phyloP scores from a whole-genome alignment of 768 basidiomycete genomes.

The Asterophora lycoperdoides region DNA sequence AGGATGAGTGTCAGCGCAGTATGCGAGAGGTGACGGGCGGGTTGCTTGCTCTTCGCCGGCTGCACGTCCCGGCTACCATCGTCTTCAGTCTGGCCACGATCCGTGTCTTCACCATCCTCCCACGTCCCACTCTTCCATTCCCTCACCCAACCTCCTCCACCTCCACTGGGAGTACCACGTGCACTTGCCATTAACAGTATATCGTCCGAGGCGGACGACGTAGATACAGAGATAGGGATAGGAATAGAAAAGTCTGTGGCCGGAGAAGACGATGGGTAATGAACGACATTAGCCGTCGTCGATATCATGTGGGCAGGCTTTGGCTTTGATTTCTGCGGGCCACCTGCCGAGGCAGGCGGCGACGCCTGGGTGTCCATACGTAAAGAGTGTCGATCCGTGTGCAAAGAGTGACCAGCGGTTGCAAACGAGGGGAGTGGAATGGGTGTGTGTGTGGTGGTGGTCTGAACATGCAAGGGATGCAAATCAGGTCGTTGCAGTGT shows the following conservation, averaged over 20 bases:
- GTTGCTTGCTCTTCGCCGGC: constrained; percentile 17
- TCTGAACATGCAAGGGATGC: background rate
- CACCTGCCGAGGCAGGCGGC: background rate
- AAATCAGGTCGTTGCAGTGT: background rate
- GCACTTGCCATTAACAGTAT: background rate
- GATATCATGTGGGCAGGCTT: background rate
- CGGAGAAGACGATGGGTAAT: background rate
- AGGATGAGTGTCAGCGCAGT: constrained; percentile 72
- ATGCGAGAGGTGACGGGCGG: constrained; percentile 59
- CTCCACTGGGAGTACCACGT: background rate
- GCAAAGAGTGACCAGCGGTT: constrained; percentile 19
- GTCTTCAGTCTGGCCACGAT: background rate
- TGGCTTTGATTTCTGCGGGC: background rate
- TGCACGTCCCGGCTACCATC: constrained; percentile 1
- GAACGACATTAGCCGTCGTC: background rate
- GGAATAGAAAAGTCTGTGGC: background rate
- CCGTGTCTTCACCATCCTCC: background rate
- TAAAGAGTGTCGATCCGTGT: background rate
- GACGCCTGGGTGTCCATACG: background rate
- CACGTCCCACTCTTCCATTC: background rate
- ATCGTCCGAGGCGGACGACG: background rate
- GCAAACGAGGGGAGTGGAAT: constrained; percentile 41
- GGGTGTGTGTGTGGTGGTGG: constrained; percentile 11
- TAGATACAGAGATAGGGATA: constrained; percentile 4
- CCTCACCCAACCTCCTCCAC: background rate